phyloP scores from a whole-genome alignment of 2,329 filamentous ascomycete genomes.

The Beauveria caledonica region DNA sequence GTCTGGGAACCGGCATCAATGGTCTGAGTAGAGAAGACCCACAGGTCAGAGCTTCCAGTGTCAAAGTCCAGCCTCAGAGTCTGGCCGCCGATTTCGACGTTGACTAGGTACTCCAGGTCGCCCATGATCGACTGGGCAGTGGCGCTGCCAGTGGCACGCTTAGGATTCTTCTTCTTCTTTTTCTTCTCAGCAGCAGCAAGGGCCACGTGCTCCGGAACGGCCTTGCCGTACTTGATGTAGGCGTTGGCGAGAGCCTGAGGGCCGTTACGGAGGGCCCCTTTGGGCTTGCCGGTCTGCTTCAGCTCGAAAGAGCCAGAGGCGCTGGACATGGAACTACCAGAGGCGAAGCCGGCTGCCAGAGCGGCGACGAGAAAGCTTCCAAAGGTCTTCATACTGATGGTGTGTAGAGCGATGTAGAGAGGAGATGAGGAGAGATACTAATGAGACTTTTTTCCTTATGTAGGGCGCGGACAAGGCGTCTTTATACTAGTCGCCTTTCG shows the following conservation, averaged over 20 bases:
- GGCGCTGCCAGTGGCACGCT: conserved; percentile 4
- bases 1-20: conserved; percentile 26
- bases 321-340: conserved; percentile 10
- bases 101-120: conserved; percentile 10
- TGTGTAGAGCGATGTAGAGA: not conserved
- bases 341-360: conserved; percentile 10
- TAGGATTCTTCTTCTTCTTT: not conserved
- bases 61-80: conserved; percentile 33
- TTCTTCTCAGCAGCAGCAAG: conserved; percentile 38
- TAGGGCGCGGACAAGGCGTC: not conserved
- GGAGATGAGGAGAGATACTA: not conserved
- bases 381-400: conserved; percentile 9
- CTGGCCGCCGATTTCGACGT: conserved; percentile 22
- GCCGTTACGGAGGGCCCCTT: conserved; percentile 19
- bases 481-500: not conserved
- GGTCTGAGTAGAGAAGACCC: conserved; percentile 27
- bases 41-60: conserved; percentile 35
- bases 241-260: conserved; percentile 26
- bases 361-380: conserved; percentile 10
- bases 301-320: conserved; percentile 4
- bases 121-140: conserved; percentile 12
- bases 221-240: conserved; percentile 28
- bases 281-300: conserved; percentile 8
- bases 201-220: conserved; percentile 40
- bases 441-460: not conserved